Evolutionary conservation across 2,329 filamentous ascomycete species (phyloP).

Genomic region (Colletotrichum salicis): DNA sequence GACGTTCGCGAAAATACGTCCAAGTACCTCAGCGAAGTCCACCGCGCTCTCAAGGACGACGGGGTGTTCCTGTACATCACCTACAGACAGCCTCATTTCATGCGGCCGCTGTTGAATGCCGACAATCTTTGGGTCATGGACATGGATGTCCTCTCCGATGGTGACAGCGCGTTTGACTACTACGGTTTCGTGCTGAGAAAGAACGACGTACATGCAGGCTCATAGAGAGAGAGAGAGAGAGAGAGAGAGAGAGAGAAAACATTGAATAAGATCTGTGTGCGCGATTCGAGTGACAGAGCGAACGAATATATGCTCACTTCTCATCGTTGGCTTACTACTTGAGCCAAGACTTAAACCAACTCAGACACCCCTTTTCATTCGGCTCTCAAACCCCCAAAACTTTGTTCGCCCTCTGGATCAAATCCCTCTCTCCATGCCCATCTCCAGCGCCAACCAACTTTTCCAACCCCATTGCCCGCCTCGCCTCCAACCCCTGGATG

Average conservation of each 20-base stretch:
- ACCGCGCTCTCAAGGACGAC: conserved; percentile 57
- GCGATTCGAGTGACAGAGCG: too few relatives aligned
- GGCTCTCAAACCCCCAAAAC: conserved; percentile 52
- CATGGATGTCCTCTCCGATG: conserved; percentile 52
- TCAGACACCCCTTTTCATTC: not conserved
- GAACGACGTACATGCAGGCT: not conserved
- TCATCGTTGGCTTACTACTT: not conserved
- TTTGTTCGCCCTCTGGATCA: conserved; percentile 54
- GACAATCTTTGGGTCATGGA: conserved; percentile 54
- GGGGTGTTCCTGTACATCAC: conserved; percentile 64
- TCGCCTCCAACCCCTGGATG: conserved; percentile 46
- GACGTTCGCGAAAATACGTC: conserved; percentile 59
- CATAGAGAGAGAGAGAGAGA: not conserved
- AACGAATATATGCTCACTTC: not conserved
- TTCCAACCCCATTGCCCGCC: conserved; percentile 58
- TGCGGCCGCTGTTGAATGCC: conserved; percentile 56
- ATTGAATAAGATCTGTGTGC: not conserved
- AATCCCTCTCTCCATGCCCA: conserved; percentile 48
- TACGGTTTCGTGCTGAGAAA: conserved; percentile 56
- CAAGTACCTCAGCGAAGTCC: conserved; percentile 61
- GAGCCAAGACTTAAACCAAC: not conserved
- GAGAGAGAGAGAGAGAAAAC: not conserved
- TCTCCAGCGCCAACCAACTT: conserved; percentile 43
- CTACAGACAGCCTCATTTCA: conserved; percentile 65
- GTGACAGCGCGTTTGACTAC: conserved; percentile 58